Conservation (phyloP, 176 grass and related monocot genomes). For the Dendrocalamus sinicus region DNA sequence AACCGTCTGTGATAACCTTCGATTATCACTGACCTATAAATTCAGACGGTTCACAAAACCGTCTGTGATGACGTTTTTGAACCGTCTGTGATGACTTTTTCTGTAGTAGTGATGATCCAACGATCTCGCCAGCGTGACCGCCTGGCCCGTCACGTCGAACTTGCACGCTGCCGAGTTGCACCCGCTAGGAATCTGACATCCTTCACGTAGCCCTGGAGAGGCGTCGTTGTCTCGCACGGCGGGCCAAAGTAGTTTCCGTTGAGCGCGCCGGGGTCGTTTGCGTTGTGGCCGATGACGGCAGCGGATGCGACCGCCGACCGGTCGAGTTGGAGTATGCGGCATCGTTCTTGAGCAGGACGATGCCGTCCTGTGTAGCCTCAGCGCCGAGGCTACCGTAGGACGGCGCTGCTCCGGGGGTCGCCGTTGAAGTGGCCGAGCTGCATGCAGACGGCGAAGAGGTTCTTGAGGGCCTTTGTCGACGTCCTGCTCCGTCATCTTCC, state of each 20-base stretch:
- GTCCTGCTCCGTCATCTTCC: slow-evolving; percentile 58
- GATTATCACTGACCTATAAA: too few relatives aligned
- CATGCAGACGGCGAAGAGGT: slow-evolving; percentile 71
- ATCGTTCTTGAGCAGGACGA: slow-evolving; percentile 81
- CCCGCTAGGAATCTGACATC: slow-evolving; percentile 49
- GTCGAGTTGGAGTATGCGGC: slow-evolving; percentile 49
- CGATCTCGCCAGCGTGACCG: slow-evolving; percentile 38
- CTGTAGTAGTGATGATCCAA: too few relatives aligned
- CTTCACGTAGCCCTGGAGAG: slow-evolving; percentile 39
- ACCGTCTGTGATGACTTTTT: too few relatives aligned
- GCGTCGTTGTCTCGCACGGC: slow-evolving; percentile 54
- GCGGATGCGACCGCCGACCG: slow-evolving; percentile 18
- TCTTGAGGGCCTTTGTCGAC: slow-evolving; percentile 57
- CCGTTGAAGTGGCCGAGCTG: slow-evolving; percentile 78
- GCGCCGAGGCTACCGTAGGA: slow-evolving; percentile 53
- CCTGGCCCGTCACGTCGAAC: slow-evolving; percentile 9
- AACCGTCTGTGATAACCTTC: too few relatives aligned
- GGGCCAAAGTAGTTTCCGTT: slow-evolving; percentile 76
- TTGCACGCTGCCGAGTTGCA: slow-evolving; percentile 52
- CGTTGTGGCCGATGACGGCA: slow-evolving; percentile 67
- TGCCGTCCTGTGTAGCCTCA: slow-evolving; percentile 69
- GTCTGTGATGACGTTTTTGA: too few relatives aligned
- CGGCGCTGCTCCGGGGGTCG: slow-evolving; percentile 34
- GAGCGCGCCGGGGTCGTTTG: slow-evolving; percentile 45
- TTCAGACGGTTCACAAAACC: too few relatives aligned